Evolutionary conservation across 2,329 filamentous ascomycete genomes (phyloP).

Genomic region (Pseudocercospora crystallina): DNA sequence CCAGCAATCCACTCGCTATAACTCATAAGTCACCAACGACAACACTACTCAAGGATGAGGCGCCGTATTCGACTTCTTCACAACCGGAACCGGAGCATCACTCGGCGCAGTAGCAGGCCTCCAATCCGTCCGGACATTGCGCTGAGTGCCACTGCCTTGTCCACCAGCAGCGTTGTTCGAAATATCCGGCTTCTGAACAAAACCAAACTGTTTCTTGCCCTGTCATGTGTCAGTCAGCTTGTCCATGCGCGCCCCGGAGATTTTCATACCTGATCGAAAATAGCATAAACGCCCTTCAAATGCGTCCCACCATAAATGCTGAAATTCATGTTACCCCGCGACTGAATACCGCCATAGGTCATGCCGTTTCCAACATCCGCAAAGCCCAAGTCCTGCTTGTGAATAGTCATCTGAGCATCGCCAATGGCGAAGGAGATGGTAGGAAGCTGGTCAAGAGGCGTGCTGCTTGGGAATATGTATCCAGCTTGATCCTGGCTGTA

Average conservation of each 20-base stretch:
- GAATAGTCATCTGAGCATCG: slow-evolving; percentile 58
- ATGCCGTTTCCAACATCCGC: slow-evolving; percentile 55
- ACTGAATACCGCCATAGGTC: slow-evolving; percentile 67
- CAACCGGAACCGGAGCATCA: too few species aligned
- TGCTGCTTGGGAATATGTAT: slow-evolving; percentile 61
- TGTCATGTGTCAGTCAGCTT: too few species aligned
- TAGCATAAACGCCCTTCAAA: slow-evolving; percentile 64
- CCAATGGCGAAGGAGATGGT: slow-evolving; percentile 64
- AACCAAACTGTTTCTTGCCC: slow-evolving; percentile 58
- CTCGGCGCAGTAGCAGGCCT: too few species aligned
- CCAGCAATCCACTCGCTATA: too few species aligned
- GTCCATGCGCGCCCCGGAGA: too few species aligned
- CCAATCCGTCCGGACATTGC: too few species aligned
- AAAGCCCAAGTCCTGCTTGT: slow-evolving; percentile 64
- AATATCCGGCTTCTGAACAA: slow-evolving; percentile 45
- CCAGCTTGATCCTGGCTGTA: slow-evolving; percentile 44
- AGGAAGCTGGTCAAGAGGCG: slow-evolving; percentile 56
- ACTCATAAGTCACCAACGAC: too few species aligned
- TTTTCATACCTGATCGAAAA: slow-evolving; percentile 59
- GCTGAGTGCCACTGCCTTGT: too few species aligned
- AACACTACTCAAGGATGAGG: too few species aligned
- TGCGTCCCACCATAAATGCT: slow-evolving; percentile 66
- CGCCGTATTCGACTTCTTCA: too few species aligned
- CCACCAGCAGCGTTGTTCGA: too few species aligned
- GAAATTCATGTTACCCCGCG: slow-evolving; percentile 57